Conservation (phyloP, 2,329 filamentous ascomycete genomes). For the Scytalidium sp. region DNA sequence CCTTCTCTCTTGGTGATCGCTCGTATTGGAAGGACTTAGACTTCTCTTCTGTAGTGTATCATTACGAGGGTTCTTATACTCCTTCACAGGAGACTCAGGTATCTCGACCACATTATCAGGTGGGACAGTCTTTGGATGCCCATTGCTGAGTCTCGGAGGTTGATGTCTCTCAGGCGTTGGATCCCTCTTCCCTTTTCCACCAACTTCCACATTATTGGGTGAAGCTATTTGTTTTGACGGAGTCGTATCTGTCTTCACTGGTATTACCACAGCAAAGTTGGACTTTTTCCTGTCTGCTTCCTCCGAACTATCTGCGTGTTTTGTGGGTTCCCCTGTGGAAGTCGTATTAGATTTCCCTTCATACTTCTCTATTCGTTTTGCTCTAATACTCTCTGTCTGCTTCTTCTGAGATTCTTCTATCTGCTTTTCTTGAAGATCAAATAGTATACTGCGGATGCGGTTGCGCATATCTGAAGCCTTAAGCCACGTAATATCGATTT, state of each 20-base stretch:
- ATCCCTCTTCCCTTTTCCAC: neutral
- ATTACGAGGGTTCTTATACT: neutral
- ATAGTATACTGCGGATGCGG: slow-evolving; percentile 64
- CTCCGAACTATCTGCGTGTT: neutral
- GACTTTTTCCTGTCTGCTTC: neutral
- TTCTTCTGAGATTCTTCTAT: slow-evolving; percentile 30
- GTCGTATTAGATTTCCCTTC: neutral
- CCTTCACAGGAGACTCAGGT: neutral
- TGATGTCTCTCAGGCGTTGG: neutral
- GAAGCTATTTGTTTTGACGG: neutral
- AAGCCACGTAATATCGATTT: slow-evolving; percentile 50
- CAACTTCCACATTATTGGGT: neutral
- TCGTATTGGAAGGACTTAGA: neutral
- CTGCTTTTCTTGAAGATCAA: slow-evolving; percentile 59
- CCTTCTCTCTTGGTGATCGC: neutral
- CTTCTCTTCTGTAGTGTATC: neutral
- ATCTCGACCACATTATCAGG: neutral
- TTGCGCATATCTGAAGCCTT: slow-evolving; percentile 57
- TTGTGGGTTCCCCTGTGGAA: neutral
- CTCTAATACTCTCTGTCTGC: slow-evolving; percentile 19
- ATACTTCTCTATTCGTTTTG: neutral
- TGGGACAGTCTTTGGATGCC: neutral
- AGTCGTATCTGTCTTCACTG: no score
- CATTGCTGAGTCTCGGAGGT: neutral
- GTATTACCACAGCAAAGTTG: neutral